A percentile compares a stretch with the other conserved stretches of the same genome.
These are phyloP conservation scores for Dittrichia graveolens DNA, from an alignment of 129 eudicot genomes.

Conservation along the genomic window DNA sequence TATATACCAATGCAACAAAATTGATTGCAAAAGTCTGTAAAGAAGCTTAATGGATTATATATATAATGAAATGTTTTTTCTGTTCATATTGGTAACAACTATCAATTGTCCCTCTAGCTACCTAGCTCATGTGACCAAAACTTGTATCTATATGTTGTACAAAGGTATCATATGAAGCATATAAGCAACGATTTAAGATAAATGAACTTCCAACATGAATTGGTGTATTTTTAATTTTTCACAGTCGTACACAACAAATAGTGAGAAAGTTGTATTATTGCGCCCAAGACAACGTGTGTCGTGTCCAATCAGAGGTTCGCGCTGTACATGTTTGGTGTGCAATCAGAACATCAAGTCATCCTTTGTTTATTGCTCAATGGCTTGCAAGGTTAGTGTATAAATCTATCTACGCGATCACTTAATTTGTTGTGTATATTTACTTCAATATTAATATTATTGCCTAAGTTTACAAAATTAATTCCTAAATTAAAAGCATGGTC, in stretches of 20 bases:
- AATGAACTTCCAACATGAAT: background rate
- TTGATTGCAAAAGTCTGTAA: no score
- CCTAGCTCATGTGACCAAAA: background rate
- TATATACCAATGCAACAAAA: no score
- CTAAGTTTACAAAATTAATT: no score
- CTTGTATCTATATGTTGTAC: background rate
- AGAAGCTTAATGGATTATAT: no score
- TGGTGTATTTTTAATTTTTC: background rate
- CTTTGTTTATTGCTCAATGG: constrained; percentile 31
- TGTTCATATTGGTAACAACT: no score
- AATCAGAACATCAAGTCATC: constrained; percentile 31
- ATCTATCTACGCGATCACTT: background rate
- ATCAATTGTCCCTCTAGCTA: background rate
- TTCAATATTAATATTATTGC: no score
- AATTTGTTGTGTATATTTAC: background rate
- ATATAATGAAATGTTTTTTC: no score
- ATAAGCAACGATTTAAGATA: no score
- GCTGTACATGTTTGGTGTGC: constrained; percentile 30
- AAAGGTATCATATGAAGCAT: no score
- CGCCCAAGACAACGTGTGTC: constrained; percentile 19
- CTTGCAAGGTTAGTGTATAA: constrained; percentile 30
- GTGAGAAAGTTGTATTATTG: constrained; percentile 31
- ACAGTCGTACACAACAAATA: constrained; percentile 35
- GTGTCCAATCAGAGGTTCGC: constrained; percentile 15
- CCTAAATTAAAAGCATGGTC: no score